These are phyloP conservation scores for Neonectria sp. DNA, from an alignment of 2,329 filamentous ascomycete genomes.

Conservation along the genomic window DNA sequence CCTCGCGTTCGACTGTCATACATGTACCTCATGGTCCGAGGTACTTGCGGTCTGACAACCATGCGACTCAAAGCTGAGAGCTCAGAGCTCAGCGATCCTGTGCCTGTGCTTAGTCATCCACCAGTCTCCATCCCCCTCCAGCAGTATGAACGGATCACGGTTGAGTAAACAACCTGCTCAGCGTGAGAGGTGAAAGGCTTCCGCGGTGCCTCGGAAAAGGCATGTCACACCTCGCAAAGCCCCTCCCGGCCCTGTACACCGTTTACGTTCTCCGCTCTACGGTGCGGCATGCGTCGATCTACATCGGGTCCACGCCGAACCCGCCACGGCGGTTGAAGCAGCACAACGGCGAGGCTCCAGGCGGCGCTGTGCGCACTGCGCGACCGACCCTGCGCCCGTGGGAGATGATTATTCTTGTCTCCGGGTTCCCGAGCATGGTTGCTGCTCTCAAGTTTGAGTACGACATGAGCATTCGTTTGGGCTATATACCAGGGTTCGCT, in stretches of 20 bases:
- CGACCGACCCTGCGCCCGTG: slow-evolving; percentile 81
- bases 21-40: no score
- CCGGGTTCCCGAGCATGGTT: slow-evolving; percentile 89
- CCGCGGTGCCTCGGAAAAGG: slow-evolving; percentile 26
- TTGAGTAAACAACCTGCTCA: slow-evolving; percentile 35
- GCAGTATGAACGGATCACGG: slow-evolving; percentile 13
- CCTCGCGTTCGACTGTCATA: no score
- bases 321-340: slow-evolving; percentile 88
- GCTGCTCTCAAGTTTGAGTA: slow-evolving; percentile 96
- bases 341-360: slow-evolving; percentile 88
- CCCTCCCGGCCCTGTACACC: slow-evolving; percentile 90
- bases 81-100: background rate
- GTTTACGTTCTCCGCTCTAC: slow-evolving; percentile 94
- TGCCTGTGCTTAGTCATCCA: slow-evolving; percentile 23
- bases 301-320: slow-evolving; percentile 94
- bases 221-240: slow-evolving; percentile 64
- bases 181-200: slow-evolving; percentile 4
- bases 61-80: background rate
- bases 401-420: slow-evolving; percentile 91
- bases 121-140: slow-evolving; percentile 6
- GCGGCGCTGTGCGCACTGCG: slow-evolving; percentile 85
- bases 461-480: slow-evolving; percentile 49
- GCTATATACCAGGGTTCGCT: background rate
- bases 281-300: slow-evolving; percentile 78
- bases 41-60: background rate